Percentiles rank a stretch among this genome's conserved stretches.
These are phyloP conservation scores for Litchi chinensis DNA, from an alignment of 345 rosid genomes.

Conservation along the genomic window DNA sequence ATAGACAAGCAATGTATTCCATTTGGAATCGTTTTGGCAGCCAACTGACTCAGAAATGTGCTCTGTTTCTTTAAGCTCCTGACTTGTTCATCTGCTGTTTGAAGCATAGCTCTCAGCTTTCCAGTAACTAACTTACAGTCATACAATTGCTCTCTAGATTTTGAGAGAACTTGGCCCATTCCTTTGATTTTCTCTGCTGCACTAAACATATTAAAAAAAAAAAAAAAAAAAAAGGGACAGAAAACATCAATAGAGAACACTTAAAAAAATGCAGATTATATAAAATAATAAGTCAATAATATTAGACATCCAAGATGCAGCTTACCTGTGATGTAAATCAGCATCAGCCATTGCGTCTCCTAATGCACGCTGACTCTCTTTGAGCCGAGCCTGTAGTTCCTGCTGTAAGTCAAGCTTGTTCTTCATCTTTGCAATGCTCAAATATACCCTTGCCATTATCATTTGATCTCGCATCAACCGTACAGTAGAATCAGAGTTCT, in stretches of 20 bases:
- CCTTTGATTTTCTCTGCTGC: conserved; percentile 81
- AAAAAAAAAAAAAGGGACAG: not conserved
- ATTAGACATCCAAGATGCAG: conserved; percentile 2
- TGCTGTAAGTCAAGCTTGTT: conserved; percentile 63
- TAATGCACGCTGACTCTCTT: conserved; percentile 81
- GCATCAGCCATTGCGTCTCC: conserved; percentile 81
- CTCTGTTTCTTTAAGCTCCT: conserved; percentile 99
- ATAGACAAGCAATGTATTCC: conserved; percentile 94
- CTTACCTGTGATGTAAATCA: conserved; percentile 80
- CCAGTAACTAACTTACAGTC: conserved; percentile 96
- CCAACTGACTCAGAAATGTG: conserved; percentile 96
- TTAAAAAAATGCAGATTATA: conserved; percentile 5
- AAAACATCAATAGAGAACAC: conserved; percentile 19
- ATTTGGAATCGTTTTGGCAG: conserved; percentile 96
- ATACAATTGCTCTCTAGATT: conserved; percentile 79
- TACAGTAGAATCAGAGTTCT: conserved; percentile 81
- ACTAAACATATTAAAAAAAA: conserved; percentile 38
- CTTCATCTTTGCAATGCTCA: conserved; percentile 78
- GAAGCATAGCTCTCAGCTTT: conserved; percentile 98
- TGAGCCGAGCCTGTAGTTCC: conserved; percentile 77
- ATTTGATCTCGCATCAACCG: conserved; percentile 94
- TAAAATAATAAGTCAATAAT: conserved; percentile 3
- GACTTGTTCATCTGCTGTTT: conserved; percentile 94
- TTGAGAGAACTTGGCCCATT: conserved; percentile 86
- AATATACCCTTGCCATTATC: conserved; percentile 92